phyloP scores from a whole-genome alignment of 257 asterid genomes.

The Anisodus acutangulus region DNA sequence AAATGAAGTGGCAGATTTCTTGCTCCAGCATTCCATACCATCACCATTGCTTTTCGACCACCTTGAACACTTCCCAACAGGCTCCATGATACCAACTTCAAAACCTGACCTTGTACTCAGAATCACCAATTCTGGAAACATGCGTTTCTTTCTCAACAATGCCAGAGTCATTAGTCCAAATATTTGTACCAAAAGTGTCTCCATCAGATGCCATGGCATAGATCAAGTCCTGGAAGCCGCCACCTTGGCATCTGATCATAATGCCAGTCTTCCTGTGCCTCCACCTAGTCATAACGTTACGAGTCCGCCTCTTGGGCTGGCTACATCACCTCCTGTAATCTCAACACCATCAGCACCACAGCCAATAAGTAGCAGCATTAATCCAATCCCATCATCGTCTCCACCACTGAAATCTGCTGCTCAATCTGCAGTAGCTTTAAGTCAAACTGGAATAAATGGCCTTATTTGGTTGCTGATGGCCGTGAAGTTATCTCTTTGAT shows the following conservation, averaged over 20 bases:
- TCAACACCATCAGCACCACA: constrained; percentile 10
- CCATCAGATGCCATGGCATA: constrained; percentile 79
- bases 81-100: constrained; percentile 68
- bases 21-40: constrained; percentile 73
- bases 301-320: background rate
- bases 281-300: constrained; percentile 17
- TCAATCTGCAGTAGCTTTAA: constrained; percentile 6
- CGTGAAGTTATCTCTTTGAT: background rate
- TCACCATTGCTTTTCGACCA: constrained; percentile 63
- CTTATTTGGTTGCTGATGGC: constrained; percentile 24
- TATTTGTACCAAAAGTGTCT: constrained; percentile 56
- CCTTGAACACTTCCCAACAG: constrained; percentile 62
- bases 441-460: background rate
- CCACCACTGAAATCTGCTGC: background rate
- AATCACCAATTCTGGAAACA: constrained; percentile 54
- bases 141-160: constrained; percentile 61
- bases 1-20: constrained; percentile 49
- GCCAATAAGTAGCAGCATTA: background rate
- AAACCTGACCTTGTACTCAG: constrained; percentile 52
- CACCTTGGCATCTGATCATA: background rate
- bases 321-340: background rate
- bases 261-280: background rate
- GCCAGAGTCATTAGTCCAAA: constrained; percentile 64
- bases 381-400: background rate
- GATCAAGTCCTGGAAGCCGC: constrained; percentile 58